These are phyloP conservation scores for Dictyostelium brefeldianum DNA, from an alignment of 78 protist species.

Conservation along the genomic window DNA sequence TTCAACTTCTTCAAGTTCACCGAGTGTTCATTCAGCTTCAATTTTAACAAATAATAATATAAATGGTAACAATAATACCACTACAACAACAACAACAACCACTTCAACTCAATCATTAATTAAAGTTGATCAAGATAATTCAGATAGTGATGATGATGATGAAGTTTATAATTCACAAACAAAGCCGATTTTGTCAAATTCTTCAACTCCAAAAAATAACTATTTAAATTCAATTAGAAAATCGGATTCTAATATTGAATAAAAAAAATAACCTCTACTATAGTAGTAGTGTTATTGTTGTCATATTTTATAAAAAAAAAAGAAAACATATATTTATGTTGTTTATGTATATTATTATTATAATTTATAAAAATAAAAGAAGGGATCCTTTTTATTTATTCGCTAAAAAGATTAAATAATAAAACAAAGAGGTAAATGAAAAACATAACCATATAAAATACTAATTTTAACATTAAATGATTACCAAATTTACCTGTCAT, in stretches of 20 bases:
- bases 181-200: slow-evolving; percentile 9
- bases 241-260: slow-evolving; percentile 10
- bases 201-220: neutral
- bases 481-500: slow-evolving; percentile 70
- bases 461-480: slow-evolving; percentile 75
- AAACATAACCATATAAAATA: slow-evolving; percentile 78
- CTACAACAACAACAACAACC: neutral
- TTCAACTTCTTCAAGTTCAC: neutral
- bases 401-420: slow-evolving; percentile 50
- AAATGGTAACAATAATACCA: neutral
- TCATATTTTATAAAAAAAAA: too few relatives aligned
- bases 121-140: neutral
- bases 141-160: slow-evolving; percentile 22
- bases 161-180: neutral
- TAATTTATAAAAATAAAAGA: too few relatives aligned
- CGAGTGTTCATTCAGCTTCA: neutral
- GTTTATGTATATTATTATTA: too few relatives aligned
- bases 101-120: neutral
- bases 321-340: too few relatives aligned
- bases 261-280: neutral
- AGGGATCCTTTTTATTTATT: slow-evolving; percentile 17
- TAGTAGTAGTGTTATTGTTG: too few relatives aligned
- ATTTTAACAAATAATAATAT: neutral
- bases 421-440: slow-evolving; percentile 63
- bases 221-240: neutral